Evolutionary conservation across 306 rosid species (phyloP), one percentile per base, ranked within the genome.

Genomic region (Prunus salicina): DNA sequence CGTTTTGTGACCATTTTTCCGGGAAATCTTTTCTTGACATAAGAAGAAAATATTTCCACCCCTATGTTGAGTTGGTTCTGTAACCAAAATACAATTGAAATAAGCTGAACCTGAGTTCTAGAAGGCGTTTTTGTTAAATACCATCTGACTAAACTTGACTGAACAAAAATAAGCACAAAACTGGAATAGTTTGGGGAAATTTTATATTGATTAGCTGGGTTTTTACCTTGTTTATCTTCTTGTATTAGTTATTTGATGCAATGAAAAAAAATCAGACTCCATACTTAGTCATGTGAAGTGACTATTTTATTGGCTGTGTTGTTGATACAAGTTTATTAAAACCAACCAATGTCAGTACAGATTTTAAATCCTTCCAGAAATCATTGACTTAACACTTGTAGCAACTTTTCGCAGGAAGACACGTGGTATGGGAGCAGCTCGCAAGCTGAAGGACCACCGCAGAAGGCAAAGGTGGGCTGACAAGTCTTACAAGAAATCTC

Each of bases 391-490:
- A 57, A 16, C 55, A 1, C 12, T 43, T 16, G 3, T 41, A 5
- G 49, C 75, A 53, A 28, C 38, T 10, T 25, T 22, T 73, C 14
- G 50, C 84, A 86, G 90, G 87, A 86, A 88, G 57, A 86, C 92
- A 61, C 87, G 85, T 45, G 92, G 92, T 63, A 82, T 82, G 87
- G 92, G 92, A 86, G 88, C 92, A 66, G 90, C 87, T 55, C 89
- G 92, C 84, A 88, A 88, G 84, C 83, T 88, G 80, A 88, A 74
- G 87, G 82, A 86, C 85, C 92, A 86, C 87, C 86, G 92, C 2
- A 86, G 87, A 78, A 82, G 86, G 79, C 92, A 86, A 73, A 86
- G 90, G 86, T 86, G 90, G 88, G 92, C 92, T 50, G 92, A 88
- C 81, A 86, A 86, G 74, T 34, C 93, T 14, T 88, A 86, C 86